phyloP scores from a whole-genome alignment of 2,329 filamentous ascomycete genomes.

The Phialocephala sp. region DNA sequence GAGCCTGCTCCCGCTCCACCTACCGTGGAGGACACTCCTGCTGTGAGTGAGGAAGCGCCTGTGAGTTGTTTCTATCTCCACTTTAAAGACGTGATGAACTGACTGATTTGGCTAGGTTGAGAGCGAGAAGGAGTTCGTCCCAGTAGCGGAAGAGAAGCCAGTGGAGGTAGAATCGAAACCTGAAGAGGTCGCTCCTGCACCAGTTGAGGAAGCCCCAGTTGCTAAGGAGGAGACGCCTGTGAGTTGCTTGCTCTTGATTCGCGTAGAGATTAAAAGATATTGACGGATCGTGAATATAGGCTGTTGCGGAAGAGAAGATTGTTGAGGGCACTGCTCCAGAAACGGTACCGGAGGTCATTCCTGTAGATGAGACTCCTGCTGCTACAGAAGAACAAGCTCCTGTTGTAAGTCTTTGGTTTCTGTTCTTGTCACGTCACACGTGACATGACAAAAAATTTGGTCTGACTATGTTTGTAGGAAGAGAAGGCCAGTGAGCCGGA shows the following conservation, averaged over 20 bases:
- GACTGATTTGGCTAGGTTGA: too few species aligned
- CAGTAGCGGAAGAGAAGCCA: background rate
- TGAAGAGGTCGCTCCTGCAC: too few species aligned
- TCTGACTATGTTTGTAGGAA: background rate
- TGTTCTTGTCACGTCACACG: background rate
- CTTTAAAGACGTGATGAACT: too few species aligned
- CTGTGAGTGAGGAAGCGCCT: too few species aligned
- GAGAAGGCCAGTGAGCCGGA: background rate
- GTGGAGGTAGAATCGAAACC: background rate
- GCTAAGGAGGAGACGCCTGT: background rate
- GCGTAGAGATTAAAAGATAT: background rate
- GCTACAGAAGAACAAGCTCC: background rate
- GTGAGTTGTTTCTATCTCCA: too few species aligned
- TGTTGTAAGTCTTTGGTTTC: background rate
- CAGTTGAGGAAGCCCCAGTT: too few species aligned
- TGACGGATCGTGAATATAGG: background rate
- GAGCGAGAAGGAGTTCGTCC: too few species aligned
- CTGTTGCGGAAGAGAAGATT: background rate
- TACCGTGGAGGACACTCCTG: too few species aligned
- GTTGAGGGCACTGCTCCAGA: background rate
- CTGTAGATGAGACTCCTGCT: slow-evolving; percentile 12
- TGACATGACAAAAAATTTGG: background rate
- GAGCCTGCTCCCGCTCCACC: background rate
- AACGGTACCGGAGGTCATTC: background rate
- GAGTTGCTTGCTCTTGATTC: background rate